Percentiles rank a stretch among this genome's conserved stretches.
phyloP scores from a whole-genome alignment of 2,329 filamentous ascomycete species.

The Neofusicoccum sp. region DNA sequence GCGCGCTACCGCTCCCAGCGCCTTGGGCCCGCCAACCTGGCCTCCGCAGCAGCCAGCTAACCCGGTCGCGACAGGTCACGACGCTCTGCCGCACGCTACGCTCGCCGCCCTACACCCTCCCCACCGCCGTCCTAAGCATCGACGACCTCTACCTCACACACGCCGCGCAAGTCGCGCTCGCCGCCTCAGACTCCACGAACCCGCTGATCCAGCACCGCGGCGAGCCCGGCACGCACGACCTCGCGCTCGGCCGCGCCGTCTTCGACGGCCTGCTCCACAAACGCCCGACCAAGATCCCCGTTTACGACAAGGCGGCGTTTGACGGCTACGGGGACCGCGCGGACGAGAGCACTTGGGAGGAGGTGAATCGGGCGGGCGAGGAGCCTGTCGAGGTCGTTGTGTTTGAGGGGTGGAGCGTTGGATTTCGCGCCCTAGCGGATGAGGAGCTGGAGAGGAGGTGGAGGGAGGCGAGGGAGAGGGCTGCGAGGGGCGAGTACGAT shows the following conservation, averaged over 20 bases:
- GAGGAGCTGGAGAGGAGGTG: conserved; percentile 56
- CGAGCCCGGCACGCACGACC: conserved; percentile 80
- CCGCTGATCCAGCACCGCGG: conserved; percentile 77
- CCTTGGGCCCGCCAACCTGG: too few species aligned
- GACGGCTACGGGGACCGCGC: conserved; percentile 73
- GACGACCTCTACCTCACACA: conserved; percentile 88
- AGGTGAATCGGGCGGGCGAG: conserved; percentile 56
- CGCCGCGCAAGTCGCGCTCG: conserved; percentile 63
- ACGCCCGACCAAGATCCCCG: conserved; percentile 61
- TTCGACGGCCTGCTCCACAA: conserved; percentile 59
- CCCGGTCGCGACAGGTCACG: conserved; percentile 59
- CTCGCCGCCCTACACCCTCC: conserved; percentile 55
- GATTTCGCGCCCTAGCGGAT: conserved; percentile 67
- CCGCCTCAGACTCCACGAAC: conserved; percentile 65
- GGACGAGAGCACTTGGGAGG: conserved; percentile 60
- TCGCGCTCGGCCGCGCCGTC: conserved; percentile 61
- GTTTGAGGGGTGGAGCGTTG: conserved; percentile 89
- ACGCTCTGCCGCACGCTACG: conserved; percentile 63
- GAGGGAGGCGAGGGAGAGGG: conserved; percentile 49
- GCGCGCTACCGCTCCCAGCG: not conserved
- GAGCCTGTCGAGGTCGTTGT: conserved; percentile 65
- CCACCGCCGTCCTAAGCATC: conserved; percentile 73
- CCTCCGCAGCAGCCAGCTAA: too few species aligned
- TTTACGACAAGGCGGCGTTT: conserved; percentile 81
- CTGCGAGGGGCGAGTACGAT: conserved; percentile 44